Base-by-base conservation (phyloP, 1,139 yeast genomes). In the Sugiyamaella grinbergsii region DNA sequence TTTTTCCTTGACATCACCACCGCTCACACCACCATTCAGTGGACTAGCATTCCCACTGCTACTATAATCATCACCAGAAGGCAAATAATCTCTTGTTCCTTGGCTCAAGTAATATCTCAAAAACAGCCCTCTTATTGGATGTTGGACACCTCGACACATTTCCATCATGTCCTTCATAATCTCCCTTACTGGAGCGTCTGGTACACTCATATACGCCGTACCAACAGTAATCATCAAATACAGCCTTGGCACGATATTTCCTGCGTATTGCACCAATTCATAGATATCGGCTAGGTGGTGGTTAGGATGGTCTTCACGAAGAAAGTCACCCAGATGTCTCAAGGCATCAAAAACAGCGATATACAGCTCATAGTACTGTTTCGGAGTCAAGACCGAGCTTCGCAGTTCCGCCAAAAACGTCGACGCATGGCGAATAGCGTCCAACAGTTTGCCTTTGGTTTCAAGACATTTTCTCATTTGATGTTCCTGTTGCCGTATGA, bases 71-170 rank as follows among this genome's bases (percentile, higher is more conserved):
- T 38, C 49, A 29, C 45, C 71, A 2, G 59, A 60, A 66, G 91
- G 89, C 48, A 87, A 69, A 53, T 85, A 72, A 61, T 83, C 85
- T 60, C 90, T 85, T 16, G 90, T 85, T 56, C 91, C 76, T 66
- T 93, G 98, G 4, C 93, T 82, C 42, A 93, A 73, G 66, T 89
- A 93, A 71, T 93, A 91, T 50, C 98, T 75, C 62, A 94, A 72
- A 67, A 93, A 93, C 55, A 93, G 72, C 0, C 98, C 98, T 5
- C 75, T 74, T 31, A 89, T 81, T 0, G 98, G 98, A 65, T 89
- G 94, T 69, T 93, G 98, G 1, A 91, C 96, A n/a, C 98, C 98
- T 39, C 95, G 79, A 58, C 96, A 85, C 98, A 93, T 93, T 68
- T 94, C 98, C 66, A 93, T 84, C 95, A 94, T 85, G 66, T 93